Evolutionary conservation across 176 grass and related monocot genomes (phyloP).

Genomic region (Carex littledalei): DNA sequence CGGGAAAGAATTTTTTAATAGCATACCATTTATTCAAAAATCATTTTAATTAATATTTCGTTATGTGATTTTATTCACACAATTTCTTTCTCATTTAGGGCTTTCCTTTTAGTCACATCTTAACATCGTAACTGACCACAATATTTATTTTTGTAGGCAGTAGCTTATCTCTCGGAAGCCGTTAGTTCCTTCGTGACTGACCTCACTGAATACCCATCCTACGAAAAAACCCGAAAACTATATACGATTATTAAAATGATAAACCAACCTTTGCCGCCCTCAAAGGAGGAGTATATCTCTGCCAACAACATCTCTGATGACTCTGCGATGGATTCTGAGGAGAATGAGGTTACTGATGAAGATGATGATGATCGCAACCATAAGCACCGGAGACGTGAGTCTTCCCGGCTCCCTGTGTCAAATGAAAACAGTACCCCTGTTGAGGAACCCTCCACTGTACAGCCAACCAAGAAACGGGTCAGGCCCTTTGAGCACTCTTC

Average conservation of each 20-base stretch:
- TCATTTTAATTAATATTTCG: slow-evolving; percentile 4
- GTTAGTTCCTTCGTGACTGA: not conserved
- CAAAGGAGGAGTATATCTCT: slow-evolving; percentile 64
- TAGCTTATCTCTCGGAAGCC: not conserved
- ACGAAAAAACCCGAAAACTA: not conserved
- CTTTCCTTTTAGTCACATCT: not conserved
- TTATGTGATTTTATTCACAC: not conserved
- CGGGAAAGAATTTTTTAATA: not conserved
- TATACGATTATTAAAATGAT: slow-evolving; percentile 1
- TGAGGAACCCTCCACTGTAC: slow-evolving; percentile 42
- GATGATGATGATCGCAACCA: slow-evolving; percentile 96
- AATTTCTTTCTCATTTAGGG: not conserved
- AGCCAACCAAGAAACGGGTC: slow-evolving; percentile 39
- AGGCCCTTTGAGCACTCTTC: slow-evolving; percentile 25
- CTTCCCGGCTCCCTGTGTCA: slow-evolving; percentile 35
- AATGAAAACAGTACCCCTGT: slow-evolving; percentile 38
- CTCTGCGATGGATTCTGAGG: slow-evolving; percentile 51
- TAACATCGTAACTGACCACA: not conserved
- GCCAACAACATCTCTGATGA: slow-evolving; percentile 48
- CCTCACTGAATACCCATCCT: not conserved
- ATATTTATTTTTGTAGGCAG: not conserved
- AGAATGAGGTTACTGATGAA: slow-evolving; percentile 58
- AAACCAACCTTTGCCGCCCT: slow-evolving; percentile 23
- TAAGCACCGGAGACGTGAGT: slow-evolving; percentile 76
- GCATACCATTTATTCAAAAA: not conserved